Conservation (phyloP, 2,329 filamentous ascomycete genomes). For the Penicillium vulpinum region DNA sequence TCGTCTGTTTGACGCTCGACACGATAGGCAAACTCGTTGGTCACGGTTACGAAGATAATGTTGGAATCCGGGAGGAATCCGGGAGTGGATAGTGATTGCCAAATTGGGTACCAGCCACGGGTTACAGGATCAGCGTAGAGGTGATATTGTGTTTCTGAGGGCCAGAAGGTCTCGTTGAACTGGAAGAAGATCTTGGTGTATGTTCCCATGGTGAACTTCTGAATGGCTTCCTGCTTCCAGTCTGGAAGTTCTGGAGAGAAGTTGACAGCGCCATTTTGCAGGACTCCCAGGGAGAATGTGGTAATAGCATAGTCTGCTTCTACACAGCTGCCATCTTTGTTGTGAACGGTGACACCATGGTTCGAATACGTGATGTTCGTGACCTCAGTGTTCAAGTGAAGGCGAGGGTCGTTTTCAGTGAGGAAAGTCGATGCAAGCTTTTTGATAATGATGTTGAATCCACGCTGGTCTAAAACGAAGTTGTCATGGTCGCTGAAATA, state of each 20-base stretch:
- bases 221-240: conserved; percentile 66
- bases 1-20: conserved; percentile 62
- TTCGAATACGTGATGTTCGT: conserved; percentile 56
- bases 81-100: conserved; percentile 60
- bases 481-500: conserved; percentile 64
- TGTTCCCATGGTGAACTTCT: conserved; percentile 67
- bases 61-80: conserved; percentile 63
- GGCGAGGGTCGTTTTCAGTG: conserved; percentile 53
- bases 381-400: conserved; percentile 61
- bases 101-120: conserved; percentile 60
- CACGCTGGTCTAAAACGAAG: conserved; percentile 61
- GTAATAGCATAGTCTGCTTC: conserved; percentile 63
- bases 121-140: conserved; percentile 53
- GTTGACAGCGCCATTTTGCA: conserved; percentile 60
- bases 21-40: conserved; percentile 56
- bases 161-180: conserved; percentile 68
- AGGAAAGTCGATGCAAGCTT: conserved; percentile 61
- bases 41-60: conserved; percentile 66
- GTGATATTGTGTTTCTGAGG: conserved; percentile 53
- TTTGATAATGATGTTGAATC: conserved; percentile 60
- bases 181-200: conserved; percentile 74
- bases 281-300: conserved; percentile 68
- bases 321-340: conserved; percentile 57
- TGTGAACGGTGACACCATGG: conserved; percentile 55
- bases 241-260: conserved; percentile 61